Evolutionary conservation across 148 eudicot species (phyloP).

Genomic region (Rheum nobile): DNA sequence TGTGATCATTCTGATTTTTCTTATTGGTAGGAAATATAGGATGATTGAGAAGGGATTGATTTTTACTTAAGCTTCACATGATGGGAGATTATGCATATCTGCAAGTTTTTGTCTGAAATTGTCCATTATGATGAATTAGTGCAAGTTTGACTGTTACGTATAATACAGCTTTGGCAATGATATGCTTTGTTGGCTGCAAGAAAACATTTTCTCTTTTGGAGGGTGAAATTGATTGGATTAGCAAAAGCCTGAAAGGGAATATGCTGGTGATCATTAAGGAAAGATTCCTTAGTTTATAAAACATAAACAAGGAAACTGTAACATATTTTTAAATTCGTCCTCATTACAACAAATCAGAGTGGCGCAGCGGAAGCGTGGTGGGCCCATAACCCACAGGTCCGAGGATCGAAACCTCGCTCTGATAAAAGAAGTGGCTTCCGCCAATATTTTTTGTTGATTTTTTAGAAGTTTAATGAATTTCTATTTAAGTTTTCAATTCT

Average conservation of each 20-base stretch:
- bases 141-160: background rate
- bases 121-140: background rate
- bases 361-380: slow-evolving; percentile 10
- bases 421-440: background rate
- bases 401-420: slow-evolving; percentile 8
- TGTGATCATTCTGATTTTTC: background rate
- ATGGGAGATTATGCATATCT: background rate
- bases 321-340: too few species aligned
- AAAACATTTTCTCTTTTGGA: background rate
- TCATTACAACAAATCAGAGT: background rate
- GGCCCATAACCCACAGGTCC: slow-evolving; percentile 9
- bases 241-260: background rate
- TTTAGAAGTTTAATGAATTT: too few species aligned
- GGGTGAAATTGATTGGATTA: background rate
- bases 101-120: background rate
- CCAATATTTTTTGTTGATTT: background rate
- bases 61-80: background rate
- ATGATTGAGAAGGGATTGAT: too few species aligned
- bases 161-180: background rate
- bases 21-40: too few species aligned
- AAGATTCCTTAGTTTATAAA: background rate
- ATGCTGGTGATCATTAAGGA: background rate
- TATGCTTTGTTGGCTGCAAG: background rate
- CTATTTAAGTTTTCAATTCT: background rate
- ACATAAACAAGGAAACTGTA: too few species aligned